Base-by-base conservation (phyloP, 2,329 filamentous ascomycete species). In the Colletotrichum echinochloae region DNA sequence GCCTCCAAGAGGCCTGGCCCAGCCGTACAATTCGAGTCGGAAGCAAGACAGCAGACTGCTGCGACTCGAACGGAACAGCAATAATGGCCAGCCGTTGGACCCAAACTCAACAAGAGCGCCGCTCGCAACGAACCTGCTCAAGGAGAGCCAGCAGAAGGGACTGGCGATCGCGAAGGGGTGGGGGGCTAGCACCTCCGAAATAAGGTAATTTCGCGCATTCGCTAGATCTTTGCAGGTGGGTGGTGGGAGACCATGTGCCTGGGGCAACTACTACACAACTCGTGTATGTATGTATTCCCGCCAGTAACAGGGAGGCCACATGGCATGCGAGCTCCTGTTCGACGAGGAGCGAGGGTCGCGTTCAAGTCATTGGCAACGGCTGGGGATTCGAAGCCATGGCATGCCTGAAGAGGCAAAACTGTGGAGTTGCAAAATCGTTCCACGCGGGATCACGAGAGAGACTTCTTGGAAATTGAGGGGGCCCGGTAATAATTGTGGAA, bases 251-350 rank as follows among this genome's bases (percentile, higher is more conserved):
- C 64, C 44, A 23, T 46, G 9, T 46, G 62, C 33, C 23, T 55
- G 37, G 61, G 12, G 44, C 20, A 23, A 23, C 44, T 46, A 46
- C 44, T 46, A 46, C 20, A 41, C 35, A 56, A 51, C 57, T n/a
- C n/a, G n/a, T n/a, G n/a, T n/a, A n/a, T n/a, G n/a, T n/a, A n/a
- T n/a, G n/a, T 63, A 61, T 63, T 67, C 64, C 67, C 57, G 57
- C 52, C 46, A 39, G 67, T 44, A 62, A 59, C 67, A 70, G 64
- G 67, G 64, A 67, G 67, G 67, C 64, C 67, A 70, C 67, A 70
- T 70, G 67, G 67, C 64, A 59, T 46, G 44, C 57, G 67, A 61
- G 52, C 57, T 70, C 64, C 64, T 62, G 59, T 61, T 66, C 65
- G 37, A 39, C 46, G 23, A 59, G 51, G 64, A 37, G 52, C 57